A percentile compares a stretch with the other conserved stretches of the same genome.
Evolutionary conservation across 768 basidiomycete species (phyloP).

Genomic region (Collybia nuda): DNA sequence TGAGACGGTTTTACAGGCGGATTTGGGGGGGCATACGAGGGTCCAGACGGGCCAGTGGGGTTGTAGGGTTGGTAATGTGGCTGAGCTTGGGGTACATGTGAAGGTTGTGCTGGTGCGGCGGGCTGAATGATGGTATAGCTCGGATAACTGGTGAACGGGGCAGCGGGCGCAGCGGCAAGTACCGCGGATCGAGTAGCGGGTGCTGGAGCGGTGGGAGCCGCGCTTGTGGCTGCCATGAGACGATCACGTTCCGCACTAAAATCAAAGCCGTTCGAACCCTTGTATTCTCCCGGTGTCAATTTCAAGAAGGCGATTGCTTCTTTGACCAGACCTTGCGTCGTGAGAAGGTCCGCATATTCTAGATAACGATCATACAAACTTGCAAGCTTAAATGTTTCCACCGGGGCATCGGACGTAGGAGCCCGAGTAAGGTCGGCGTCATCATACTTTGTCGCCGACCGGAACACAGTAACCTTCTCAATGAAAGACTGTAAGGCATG

Average conservation of each 20-base stretch:
- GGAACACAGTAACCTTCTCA: conserved; percentile 96
- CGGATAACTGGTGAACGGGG: conserved; percentile 21
- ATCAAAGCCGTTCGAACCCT: conserved; percentile 49
- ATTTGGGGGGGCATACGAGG: conserved; percentile 23
- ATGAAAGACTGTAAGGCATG: conserved; percentile 90
- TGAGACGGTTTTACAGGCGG: conserved; percentile 18
- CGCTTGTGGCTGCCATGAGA: conserved; percentile 31
- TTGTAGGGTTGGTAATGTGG: conserved; percentile 9
- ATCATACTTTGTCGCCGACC: conserved; percentile 77
- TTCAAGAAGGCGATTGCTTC: conserved; percentile 80
- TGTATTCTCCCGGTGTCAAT: conserved; percentile 78
- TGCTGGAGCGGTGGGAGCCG: conserved; percentile 12
- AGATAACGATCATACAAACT: conserved; percentile 89
- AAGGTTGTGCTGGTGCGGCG: conserved; percentile 13
- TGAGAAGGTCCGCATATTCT: conserved; percentile 93
- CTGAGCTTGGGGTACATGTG: conserved; percentile 7
- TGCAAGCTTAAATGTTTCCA: conserved; percentile 79
- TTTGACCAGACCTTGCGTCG: conserved; percentile 84
- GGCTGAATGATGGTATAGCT: conserved; percentile 16
- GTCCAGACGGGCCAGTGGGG: conserved; percentile 3
- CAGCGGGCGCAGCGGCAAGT: conserved; percentile 17
- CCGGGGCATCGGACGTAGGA: conserved; percentile 38
- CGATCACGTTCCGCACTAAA: conserved; percentile 38
- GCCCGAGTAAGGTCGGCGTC: conserved; percentile 63
- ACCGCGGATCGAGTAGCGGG: conserved; percentile 15